Evolutionary conservation across 2,329 filamentous ascomycete genomes (phyloP), one percentile per base, ranked within the genome.

Genomic region (Trichophyton equinum): DNA sequence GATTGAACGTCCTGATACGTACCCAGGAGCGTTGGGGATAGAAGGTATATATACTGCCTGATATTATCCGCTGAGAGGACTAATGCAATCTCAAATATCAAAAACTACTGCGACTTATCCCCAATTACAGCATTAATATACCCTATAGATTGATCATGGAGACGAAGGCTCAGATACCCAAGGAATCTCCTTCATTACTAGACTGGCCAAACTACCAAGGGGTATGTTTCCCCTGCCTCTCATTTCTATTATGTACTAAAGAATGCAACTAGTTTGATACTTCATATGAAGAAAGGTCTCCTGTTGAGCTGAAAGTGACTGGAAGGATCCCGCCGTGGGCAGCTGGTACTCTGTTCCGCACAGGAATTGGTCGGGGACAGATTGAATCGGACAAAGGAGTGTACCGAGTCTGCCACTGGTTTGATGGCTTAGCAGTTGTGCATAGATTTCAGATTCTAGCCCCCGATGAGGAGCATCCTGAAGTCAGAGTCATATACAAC

Each of bases 401-500:
- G 0, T 85, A 85, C 67, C 76, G 78, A 36, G 77, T 85, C 11
- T 82, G 79, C 0, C 88, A 94, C 71, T 94, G 89, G 89, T 94
- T 94, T 66, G 89, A 94, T 69, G 87, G 87, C 4, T 84, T 90
- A 62, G 81, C 83, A 2, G 82, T 88, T 60, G 78, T 83, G 0
- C 87, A 92, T 73, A 83, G 82, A 30, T 92, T 92, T 69, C 80
- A 89, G 61, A 86, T 92, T 36, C 67, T 83, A 2, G 69, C 79
- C 0, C 64, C 77, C 0, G 67, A 69, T 1, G 67, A 73, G 2
- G 65, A 69, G 0, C 61, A 73, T 18, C 67, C 62, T 30, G 68
- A 68, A 4, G 63, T 70, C 8, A 74, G 76, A 38, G 85, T 91
- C 2, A 75, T 80, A 25, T 92, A 92, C 70, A 86, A 85, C 5